These are phyloP conservation scores for Fusarium beomiforme DNA, from an alignment of 2,329 filamentous ascomycete genomes.

Conservation along the genomic window DNA sequence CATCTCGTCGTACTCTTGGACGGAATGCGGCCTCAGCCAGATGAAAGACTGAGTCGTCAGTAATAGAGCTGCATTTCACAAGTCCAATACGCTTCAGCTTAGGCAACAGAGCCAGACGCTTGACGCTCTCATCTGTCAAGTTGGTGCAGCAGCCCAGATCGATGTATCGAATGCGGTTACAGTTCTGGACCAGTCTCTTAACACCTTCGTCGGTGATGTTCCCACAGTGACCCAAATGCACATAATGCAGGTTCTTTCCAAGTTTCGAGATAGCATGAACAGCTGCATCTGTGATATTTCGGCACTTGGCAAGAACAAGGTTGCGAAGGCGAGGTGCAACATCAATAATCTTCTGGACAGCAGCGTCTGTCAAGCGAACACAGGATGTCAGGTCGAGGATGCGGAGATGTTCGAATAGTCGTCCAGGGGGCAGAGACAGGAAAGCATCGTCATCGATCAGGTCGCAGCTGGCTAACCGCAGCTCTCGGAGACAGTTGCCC, in stretches of 20 bases:
- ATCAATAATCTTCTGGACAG: conserved; percentile 87
- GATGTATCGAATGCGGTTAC: conserved; percentile 96
- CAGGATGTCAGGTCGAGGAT: conserved; percentile 96
- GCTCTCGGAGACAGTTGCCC: conserved; percentile 85
- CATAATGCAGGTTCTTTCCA: conserved; percentile 95
- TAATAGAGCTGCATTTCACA: conserved; percentile 92
- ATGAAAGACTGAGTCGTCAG: conserved; percentile 86
- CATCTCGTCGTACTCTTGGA: conserved; percentile 59
- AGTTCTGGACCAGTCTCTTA: conserved; percentile 81
- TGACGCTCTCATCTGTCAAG: conserved; percentile 88
- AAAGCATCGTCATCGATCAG: conserved; percentile 91
- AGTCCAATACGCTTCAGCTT: conserved; percentile 95
- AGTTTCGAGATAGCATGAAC: conserved; percentile 88
- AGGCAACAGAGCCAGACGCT: conserved; percentile 83
- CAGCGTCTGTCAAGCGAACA: conserved; percentile 81
- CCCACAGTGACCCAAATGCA: conserved; percentile 93
- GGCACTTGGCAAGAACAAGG: conserved; percentile 92
- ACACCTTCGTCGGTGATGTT: conserved; percentile 92
- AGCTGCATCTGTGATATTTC: conserved; percentile 88
- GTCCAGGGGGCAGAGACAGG: conserved; percentile 74
- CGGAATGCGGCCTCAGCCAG: conserved; percentile 76
- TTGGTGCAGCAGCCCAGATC: conserved; percentile 94
- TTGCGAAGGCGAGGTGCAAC: conserved; percentile 90
- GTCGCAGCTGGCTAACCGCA: conserved; percentile 86
- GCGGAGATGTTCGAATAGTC: conserved; percentile 84